Evolutionary conservation across 2,329 filamentous ascomycete genomes (phyloP).

Genomic region (Hymenoscyphus fructigenus): DNA sequence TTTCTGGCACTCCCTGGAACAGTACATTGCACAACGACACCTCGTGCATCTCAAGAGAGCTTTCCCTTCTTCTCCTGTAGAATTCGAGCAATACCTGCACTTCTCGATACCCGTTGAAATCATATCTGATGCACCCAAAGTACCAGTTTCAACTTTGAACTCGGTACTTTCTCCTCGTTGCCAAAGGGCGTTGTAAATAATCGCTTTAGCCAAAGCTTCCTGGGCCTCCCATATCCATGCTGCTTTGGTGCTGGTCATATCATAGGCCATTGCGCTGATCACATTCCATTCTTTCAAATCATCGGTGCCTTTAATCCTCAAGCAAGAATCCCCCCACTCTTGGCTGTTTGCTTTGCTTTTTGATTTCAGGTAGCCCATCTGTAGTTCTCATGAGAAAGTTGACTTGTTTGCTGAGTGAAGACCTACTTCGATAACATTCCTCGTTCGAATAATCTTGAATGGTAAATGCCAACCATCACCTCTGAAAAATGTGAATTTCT

Average conservation of each 20-base stretch:
- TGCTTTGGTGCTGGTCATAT: too few relatives aligned
- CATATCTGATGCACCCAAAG: not conserved
- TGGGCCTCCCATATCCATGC: not conserved
- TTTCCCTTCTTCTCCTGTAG: not conserved
- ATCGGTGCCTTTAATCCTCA: not conserved
- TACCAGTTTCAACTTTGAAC: not conserved
- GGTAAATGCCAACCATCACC: not conserved
- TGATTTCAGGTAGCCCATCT: not conserved
- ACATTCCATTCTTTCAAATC: not conserved
- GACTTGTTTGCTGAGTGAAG: not conserved
- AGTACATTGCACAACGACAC: not conserved
- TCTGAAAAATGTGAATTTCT: not conserved
- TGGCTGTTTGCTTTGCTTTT: not conserved
- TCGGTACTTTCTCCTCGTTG: not conserved
- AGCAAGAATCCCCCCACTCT: not conserved
- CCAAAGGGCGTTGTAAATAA: not conserved
- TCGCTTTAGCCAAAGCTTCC: not conserved
- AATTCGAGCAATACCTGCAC: not conserved
- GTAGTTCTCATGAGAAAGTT: not conserved
- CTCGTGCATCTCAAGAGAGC: not conserved
- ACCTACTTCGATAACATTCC: not conserved
- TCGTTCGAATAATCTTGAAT: not conserved
- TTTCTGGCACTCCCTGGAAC: not conserved
- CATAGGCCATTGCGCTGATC: not conserved
- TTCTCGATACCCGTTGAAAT: not conserved